Percentiles rank a stretch among this genome's conserved stretches.
Conservation (phyloP, 2,329 filamentous ascomycete species). For the Reticulascus tulasneorum region DNA sequence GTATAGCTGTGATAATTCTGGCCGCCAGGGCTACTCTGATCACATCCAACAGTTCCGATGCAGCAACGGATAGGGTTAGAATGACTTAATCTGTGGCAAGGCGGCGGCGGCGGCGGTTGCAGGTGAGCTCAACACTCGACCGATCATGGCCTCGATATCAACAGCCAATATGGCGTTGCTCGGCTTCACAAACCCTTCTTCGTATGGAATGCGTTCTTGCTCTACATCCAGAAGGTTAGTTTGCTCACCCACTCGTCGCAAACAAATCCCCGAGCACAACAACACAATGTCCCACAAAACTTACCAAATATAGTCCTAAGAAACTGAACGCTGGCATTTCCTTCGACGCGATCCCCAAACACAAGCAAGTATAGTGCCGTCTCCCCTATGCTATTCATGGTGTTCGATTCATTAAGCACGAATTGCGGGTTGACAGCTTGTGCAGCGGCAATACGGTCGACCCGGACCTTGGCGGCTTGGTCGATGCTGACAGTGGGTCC, state of each 20-base stretch:
- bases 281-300: not conserved
- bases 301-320: slow-evolving; percentile 12
- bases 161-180: no score
- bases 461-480: slow-evolving; percentile 21
- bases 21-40: no score
- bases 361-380: slow-evolving; percentile 13
- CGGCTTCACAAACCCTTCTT: slow-evolving; percentile 12
- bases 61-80: no score
- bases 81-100: no score
- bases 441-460: slow-evolving; percentile 20
- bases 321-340: slow-evolving; percentile 13
- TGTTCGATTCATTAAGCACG: slow-evolving; percentile 9
- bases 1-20: no score
- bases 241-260: not conserved
- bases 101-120: no score
- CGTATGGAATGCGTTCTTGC: slow-evolving; percentile 11
- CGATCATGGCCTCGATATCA: no score
- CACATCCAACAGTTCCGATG: no score
- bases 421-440: slow-evolving; percentile 21
- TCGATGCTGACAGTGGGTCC: slow-evolving; percentile 21
- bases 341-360: slow-evolving; percentile 14
- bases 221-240: slow-evolving; percentile 4
- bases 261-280: no score
- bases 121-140: no score
- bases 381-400: slow-evolving; percentile 15